These are phyloP conservation scores for Eimeria sp. DNA, from an alignment of 169 alveolate genomes.

Conservation along the genomic window DNA sequence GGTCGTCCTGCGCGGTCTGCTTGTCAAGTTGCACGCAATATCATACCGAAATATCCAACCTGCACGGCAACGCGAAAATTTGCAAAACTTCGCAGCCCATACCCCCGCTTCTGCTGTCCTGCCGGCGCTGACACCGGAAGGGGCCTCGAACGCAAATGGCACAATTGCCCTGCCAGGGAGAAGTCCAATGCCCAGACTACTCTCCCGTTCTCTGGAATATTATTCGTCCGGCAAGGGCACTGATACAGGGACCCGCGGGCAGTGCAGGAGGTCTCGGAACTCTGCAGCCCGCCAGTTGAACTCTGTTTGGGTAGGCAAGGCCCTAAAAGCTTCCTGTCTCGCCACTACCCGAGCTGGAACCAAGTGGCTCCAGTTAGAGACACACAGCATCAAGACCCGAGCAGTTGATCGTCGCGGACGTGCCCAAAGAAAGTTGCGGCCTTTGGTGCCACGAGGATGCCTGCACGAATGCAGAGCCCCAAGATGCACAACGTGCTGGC, in stretches of 20 bases:
- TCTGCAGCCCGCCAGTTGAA: conserved; percentile 34
- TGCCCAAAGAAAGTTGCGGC: conserved; percentile 53
- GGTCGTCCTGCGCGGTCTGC: no score
- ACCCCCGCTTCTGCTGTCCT: neutral
- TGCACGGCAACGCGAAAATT: no score
- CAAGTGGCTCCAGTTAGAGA: conserved; percentile 12
- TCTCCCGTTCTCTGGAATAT: neutral
- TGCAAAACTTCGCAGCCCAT: neutral
- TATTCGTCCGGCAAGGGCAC: conserved; percentile 40
- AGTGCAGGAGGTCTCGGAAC: conserved; percentile 33
- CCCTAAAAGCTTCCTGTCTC: conserved; percentile 52
- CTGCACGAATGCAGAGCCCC: conserved; percentile 15
- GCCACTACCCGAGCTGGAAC: conserved; percentile 58
- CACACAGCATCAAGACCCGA: conserved; percentile 60
- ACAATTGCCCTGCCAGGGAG: neutral
- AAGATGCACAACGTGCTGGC: neutral
- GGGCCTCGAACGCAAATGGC: neutral
- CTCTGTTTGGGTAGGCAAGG: conserved; percentile 35
- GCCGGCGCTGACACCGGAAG: neutral
- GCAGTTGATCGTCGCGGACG: conserved; percentile 50
- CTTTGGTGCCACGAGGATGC: conserved; percentile 33
- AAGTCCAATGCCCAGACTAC: neutral
- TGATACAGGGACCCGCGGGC: conserved; percentile 39
- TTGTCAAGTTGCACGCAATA: no score
- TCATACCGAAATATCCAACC: no score